These are phyloP conservation scores for Kingdonia uniflora DNA, from an alignment of 164 flowering plant genomes.

Conservation along the genomic window DNA sequence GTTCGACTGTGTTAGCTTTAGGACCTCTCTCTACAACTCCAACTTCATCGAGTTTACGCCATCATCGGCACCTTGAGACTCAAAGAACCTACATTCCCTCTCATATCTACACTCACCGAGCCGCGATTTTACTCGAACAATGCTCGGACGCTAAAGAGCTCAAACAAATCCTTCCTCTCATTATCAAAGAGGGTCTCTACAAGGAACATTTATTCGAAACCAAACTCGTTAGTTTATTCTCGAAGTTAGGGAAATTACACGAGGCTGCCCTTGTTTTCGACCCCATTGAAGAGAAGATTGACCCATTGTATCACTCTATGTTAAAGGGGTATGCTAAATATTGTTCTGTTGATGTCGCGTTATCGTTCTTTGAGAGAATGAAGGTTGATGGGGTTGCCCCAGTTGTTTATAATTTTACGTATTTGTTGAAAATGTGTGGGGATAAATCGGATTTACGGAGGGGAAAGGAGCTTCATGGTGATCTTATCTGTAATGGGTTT, in stretches of 20 bases:
- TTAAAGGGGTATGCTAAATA: slow-evolving; percentile 60
- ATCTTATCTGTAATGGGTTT: slow-evolving; percentile 48
- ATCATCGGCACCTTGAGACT: too few relatives aligned
- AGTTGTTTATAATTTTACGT: slow-evolving; percentile 59
- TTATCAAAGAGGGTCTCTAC: slow-evolving; percentile 48
- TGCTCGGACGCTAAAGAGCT: slow-evolving; percentile 54
- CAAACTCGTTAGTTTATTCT: slow-evolving; percentile 72
- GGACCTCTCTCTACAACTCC: too few relatives aligned
- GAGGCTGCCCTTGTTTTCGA: slow-evolving; percentile 68
- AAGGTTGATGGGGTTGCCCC: slow-evolving; percentile 41
- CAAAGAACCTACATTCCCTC: slow-evolving; percentile 38
- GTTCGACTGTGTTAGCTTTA: too few relatives aligned
- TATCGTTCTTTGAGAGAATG: slow-evolving; percentile 50
- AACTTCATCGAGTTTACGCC: too few relatives aligned
- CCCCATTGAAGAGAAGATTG: slow-evolving; percentile 41
- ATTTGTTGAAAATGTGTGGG: slow-evolving; percentile 64
- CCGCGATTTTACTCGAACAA: slow-evolving; percentile 63
- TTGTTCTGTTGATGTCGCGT: slow-evolving; percentile 29
- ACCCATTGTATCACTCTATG: slow-evolving; percentile 59
- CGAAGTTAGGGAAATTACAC: slow-evolving; percentile 33
- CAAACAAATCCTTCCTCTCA: slow-evolving; percentile 49
- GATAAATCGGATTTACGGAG: slow-evolving; percentile 34
- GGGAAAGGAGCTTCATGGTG: slow-evolving; percentile 71
- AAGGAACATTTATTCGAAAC: slow-evolving; percentile 52
- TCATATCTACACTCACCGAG: slow-evolving; percentile 62